Base-by-base conservation (phyloP, 345 rosid genomes). In the Salix viminalis region DNA sequence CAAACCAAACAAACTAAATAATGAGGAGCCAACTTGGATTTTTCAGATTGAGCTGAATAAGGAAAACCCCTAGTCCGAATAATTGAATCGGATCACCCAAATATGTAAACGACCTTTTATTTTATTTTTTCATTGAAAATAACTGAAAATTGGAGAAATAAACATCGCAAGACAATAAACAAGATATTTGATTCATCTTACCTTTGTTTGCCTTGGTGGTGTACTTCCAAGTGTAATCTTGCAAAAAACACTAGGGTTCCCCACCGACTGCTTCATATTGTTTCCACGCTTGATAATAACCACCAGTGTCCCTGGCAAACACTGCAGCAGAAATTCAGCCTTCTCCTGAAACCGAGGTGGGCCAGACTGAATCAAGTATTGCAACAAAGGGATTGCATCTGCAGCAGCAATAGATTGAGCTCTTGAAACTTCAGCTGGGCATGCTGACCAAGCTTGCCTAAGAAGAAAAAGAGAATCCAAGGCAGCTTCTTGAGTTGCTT, bases 281-380 rank as follows among this genome's bases (percentile, higher is more conserved):
- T 90, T 94, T 70, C 99, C 99, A 34, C 97, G 93, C 80, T 92
- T 96, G 81, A 96, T 92, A 48, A 91, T 89, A 73, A 94, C 99
- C 44, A 92, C 90, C 72, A 96, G 72, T 13, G 99, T 96, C 70
- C 99, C 99, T 5, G 99, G 99, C 86, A 96, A 89, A 80, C 99
- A 96, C 85, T 96, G 99, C 82, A 96, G 83, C 44, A 96, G 86
- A 81, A 91, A 94, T 79, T 96, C 99, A 4, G 99, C 90, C 89
- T 96, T 96, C 88, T 96, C 99, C 86, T 96, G 99, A 82, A 96
- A 96, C 80, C 99, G 83, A 6, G 99, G 98, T n/a, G 99, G 99
- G 73, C 97, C 99, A 72, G 99, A 94, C 84, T 94, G 99, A 81
- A 96, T 96, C 80, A 94, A 87, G 85, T 89, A 94, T 76, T 96